These are phyloP conservation scores for Colletotrichum incanum DNA, from an alignment of 2,329 filamentous ascomycete genomes.

Conservation along the genomic window DNA sequence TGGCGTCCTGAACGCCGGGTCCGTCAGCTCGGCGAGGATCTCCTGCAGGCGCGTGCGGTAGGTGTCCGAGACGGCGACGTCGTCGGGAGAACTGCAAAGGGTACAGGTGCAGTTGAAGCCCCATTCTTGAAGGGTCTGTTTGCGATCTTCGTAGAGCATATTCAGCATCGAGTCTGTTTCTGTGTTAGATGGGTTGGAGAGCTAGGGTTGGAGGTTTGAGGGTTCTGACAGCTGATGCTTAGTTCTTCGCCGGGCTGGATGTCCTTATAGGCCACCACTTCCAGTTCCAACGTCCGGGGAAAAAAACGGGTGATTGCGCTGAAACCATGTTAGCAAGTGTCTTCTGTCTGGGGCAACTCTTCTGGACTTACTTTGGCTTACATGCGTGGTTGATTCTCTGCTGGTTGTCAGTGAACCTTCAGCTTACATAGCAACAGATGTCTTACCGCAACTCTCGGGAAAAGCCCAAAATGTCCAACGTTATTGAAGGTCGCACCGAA, in stretches of 20 bases:
- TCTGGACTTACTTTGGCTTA: slow-evolving; percentile 52
- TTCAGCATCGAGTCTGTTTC: slow-evolving; percentile 48
- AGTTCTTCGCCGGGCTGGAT: slow-evolving; percentile 55
- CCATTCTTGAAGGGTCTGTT: slow-evolving; percentile 46
- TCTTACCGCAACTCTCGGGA: slow-evolving; percentile 53
- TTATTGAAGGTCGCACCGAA: slow-evolving; percentile 48
- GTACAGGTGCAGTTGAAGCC: slow-evolving; percentile 50
- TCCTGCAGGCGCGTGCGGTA: slow-evolving; percentile 46
- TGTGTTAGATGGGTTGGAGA: slow-evolving; percentile 25
- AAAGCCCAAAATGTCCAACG: slow-evolving; percentile 50
- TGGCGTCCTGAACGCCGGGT: slow-evolving; percentile 40
- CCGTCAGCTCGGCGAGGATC: slow-evolving; percentile 45
- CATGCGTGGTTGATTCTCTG: slow-evolving; percentile 57
- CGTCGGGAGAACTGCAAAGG: slow-evolving; percentile 45
- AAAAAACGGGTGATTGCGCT: slow-evolving; percentile 54
- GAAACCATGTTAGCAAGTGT: neutral
- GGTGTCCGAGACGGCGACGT: slow-evolving; percentile 44
- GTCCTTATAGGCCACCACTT: slow-evolving; percentile 53
- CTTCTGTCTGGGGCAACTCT: neutral
- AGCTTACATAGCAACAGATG: neutral
- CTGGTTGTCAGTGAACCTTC: neutral
- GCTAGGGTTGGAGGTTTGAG: neutral
- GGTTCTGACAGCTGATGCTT: slow-evolving; percentile 53
- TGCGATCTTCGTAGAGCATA: slow-evolving; percentile 47
- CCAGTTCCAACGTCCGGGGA: slow-evolving; percentile 50